A percentile compares a stretch with the other conserved stretches of the same genome.
phyloP scores from a whole-genome alignment of 2,329 filamentous ascomycete species.

The Madurella fahalii region DNA sequence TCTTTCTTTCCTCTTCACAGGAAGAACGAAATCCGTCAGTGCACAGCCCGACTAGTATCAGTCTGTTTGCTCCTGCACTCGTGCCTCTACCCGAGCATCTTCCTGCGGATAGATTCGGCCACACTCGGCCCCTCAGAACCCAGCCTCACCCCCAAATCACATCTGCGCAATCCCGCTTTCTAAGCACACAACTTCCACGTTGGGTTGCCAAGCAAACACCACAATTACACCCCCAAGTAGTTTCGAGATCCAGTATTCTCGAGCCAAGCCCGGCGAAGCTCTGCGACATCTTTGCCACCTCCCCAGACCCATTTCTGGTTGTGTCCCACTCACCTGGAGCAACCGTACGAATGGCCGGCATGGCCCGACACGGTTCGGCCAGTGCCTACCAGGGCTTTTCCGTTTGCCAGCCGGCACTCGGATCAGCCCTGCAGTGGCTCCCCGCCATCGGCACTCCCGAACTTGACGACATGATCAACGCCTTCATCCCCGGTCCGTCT shows the following conservation, averaged over 20 bases:
- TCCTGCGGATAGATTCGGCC: neutral
- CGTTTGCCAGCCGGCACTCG: conserved; percentile 55
- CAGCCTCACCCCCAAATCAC: neutral
- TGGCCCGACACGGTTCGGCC: conserved; percentile 35
- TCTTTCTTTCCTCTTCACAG: conserved; percentile 16
- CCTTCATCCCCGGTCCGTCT: conserved; percentile 51
- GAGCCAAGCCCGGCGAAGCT: conserved; percentile 1
- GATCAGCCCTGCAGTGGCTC: conserved; percentile 59
- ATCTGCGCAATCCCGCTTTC: neutral
- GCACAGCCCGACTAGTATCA: conserved; percentile 6
- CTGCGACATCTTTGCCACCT: conserved; percentile 1
- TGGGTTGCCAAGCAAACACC: conserved; percentile 2
- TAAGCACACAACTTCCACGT: neutral
- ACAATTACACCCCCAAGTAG: neutral
- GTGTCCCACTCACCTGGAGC: neutral
- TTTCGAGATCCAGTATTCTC: neutral
- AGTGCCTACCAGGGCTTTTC: conserved; percentile 49
- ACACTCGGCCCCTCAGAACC: neutral
- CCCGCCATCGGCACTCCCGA: conserved; percentile 61
- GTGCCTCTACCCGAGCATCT: neutral
- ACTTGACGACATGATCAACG: conserved; percentile 56
- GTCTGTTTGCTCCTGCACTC: neutral
- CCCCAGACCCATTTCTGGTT: neutral
- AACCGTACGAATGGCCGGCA: conserved; percentile 30
- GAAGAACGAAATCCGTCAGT: conserved; percentile 5